These are phyloP conservation scores for Fusarium sarcochroum DNA, from an alignment of 2,329 filamentous ascomycete genomes.

Conservation along the genomic window DNA sequence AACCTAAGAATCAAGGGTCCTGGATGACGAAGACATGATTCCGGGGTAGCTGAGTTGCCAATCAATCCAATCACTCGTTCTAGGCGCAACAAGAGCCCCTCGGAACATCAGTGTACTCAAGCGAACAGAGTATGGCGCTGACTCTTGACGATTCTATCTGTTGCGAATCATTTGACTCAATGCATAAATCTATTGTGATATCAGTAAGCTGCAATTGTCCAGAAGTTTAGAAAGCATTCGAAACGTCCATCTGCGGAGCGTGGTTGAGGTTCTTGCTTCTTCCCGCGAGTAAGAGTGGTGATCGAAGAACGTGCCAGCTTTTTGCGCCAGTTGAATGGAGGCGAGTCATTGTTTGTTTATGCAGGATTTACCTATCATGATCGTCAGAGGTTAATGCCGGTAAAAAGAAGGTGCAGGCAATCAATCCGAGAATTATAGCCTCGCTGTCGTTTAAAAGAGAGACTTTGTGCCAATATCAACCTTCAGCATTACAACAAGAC, in stretches of 20 bases:
- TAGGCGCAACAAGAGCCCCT: not conserved
- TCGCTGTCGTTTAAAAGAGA: not conserved
- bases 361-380: not conserved
- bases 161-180: too few species aligned
- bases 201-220: not conserved
- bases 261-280: not conserved
- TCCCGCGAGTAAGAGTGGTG: constrained; percentile 4
- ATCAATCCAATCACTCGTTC: not conserved
- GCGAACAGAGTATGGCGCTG: not conserved
- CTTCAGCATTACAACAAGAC: too few species aligned
- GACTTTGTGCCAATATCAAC: not conserved
- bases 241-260: not conserved
- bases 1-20: not conserved
- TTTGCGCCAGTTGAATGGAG: not conserved
- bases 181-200: too few species aligned
- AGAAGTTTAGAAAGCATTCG: not conserved
- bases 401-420: not conserved
- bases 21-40: not conserved
- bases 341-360: constrained; percentile 5
- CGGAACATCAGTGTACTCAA: not conserved
- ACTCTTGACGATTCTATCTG: not conserved
- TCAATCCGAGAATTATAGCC: not conserved
- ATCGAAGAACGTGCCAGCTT: not conserved
- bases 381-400: not conserved
- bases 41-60: constrained; percentile 1